Evolutionary conservation across 202 grass and related monocot genomes (phyloP).

Genomic region (Musa balbisiana): DNA sequence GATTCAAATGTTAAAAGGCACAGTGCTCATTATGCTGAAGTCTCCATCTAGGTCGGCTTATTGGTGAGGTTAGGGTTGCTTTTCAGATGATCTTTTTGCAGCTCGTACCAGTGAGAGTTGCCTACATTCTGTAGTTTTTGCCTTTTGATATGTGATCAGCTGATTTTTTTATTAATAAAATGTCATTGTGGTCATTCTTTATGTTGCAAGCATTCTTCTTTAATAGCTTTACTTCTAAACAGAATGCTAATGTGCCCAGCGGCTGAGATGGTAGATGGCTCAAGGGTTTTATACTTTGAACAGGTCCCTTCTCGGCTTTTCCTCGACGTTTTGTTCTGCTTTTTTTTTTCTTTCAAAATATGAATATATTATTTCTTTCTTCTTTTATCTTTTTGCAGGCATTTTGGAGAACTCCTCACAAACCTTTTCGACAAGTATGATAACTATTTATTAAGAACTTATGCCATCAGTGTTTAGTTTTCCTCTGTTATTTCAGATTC

Average conservation of each 20-base stretch:
- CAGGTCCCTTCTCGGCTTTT: conserved; percentile 31
- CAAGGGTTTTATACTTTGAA: conserved; percentile 92
- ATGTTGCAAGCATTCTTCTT: conserved; percentile 13
- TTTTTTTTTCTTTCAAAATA: neutral
- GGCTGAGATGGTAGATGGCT: conserved; percentile 94
- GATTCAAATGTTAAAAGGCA: too few relatives aligned
- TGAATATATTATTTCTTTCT: conserved; percentile 3
- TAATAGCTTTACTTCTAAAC: neutral
- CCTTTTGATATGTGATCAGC: too few relatives aligned
- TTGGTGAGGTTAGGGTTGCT: too few relatives aligned
- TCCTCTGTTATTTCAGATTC: too few relatives aligned
- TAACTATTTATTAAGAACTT: neutral
- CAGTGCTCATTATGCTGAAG: too few relatives aligned
- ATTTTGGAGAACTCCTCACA: conserved; percentile 35
- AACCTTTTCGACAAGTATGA: conserved; percentile 17
- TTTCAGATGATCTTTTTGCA: too few relatives aligned
- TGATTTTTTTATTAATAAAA: too few relatives aligned
- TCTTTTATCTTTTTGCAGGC: conserved; percentile 40
- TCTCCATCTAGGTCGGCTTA: too few relatives aligned
- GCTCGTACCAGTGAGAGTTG: too few relatives aligned
- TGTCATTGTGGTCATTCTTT: too few relatives aligned
- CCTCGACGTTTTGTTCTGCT: neutral
- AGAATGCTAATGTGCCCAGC: conserved; percentile 93
- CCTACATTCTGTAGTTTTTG: too few relatives aligned
- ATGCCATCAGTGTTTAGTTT: too few relatives aligned